Evolutionary conservation across 352 stramenopile species (phyloP), one percentile per base, ranked within the genome.

Genomic region (Pythium periplocum): DNA sequence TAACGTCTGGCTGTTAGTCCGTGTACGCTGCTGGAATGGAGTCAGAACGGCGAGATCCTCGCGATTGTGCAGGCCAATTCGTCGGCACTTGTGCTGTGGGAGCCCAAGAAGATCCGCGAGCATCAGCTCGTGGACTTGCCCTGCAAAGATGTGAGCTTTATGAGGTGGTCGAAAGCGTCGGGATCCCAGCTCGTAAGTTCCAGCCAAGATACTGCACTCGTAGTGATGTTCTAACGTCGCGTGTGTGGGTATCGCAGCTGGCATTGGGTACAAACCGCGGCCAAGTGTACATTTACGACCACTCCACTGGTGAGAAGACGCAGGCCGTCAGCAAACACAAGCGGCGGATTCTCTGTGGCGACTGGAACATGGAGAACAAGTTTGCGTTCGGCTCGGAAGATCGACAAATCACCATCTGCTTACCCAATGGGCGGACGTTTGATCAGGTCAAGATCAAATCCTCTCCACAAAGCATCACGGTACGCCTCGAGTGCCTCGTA

Each of bases 311-410:
- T 26, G 62, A 66, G 17, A 83, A 86, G 40, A 64, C 60, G 7
- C 69, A 85, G 56, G 80, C 71, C 37, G 61, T 66, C 53, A 86
- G 74, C 64, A 91, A 89, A 49, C 80, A 91, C 69, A 91, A 91
- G 60, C 73, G 73, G 9, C 75, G 78, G 9, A 91, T 91, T 55
- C 57, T 89, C 34, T 91, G 80, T 36, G 80, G 80, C 26, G 80
- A 87, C 59, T 91, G 80, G 80, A 91, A 89, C 47, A 48, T 83
- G 32, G 73, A 91, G 54, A 80, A 86, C 58, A 87, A 87, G 61
- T 91, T 91, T 59, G 80, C 80, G 2, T 91, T 87, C 61, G 80
- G 80, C 17, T 89, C 78, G 7, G 80, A 91, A 53, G 80, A 91
- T 51, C 59, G 75, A 17, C 80, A 91, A 51, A 86, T 91, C 60